Conservation (phyloP, 805 yeast genomes). For the Schwanniomyces occidentalis region DNA sequence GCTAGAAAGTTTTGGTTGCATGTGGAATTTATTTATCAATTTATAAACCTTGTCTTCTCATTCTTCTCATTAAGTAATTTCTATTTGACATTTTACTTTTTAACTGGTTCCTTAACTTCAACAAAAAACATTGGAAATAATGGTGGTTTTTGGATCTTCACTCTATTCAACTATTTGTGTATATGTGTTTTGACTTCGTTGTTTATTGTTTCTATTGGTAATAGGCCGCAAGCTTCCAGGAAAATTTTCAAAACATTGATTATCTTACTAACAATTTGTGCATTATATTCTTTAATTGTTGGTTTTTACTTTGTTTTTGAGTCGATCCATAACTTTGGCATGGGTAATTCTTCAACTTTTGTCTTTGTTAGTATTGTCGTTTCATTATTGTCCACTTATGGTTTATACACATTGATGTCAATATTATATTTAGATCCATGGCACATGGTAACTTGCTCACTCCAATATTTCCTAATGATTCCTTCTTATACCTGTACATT, state of each 20-base stretch:
- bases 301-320: constrained; percentile 77
- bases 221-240: constrained; percentile 95
- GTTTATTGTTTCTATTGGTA: constrained; percentile 92
- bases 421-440: constrained; percentile 90
- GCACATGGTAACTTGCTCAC: constrained; percentile 86
- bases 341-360: constrained; percentile 42
- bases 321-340: constrained; percentile 45
- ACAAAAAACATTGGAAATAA: constrained; percentile 50
- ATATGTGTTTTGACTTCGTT: constrained; percentile 82
- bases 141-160: constrained; percentile 84
- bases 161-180: constrained; percentile 82
- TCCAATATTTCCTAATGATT: constrained; percentile 84
- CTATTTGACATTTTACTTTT: constrained; percentile 86
- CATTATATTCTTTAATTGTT: constrained; percentile 75
- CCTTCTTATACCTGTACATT: constrained; percentile 92
- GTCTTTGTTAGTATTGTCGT: constrained; percentile 77
- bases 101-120: constrained; percentile 76
- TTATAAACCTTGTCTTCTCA: constrained; percentile 75
- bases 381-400: constrained; percentile 87
- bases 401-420: constrained; percentile 81
- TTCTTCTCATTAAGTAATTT: constrained; percentile 93
- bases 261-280: constrained; percentile 71
- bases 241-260: constrained; percentile 73
- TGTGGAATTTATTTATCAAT: constrained; percentile 82
- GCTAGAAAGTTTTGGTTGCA: constrained; percentile 69